Evolutionary conservation across 1,284 basidiomycete species (phyloP).

Genomic region (Sanghuangporus weigelae): DNA sequence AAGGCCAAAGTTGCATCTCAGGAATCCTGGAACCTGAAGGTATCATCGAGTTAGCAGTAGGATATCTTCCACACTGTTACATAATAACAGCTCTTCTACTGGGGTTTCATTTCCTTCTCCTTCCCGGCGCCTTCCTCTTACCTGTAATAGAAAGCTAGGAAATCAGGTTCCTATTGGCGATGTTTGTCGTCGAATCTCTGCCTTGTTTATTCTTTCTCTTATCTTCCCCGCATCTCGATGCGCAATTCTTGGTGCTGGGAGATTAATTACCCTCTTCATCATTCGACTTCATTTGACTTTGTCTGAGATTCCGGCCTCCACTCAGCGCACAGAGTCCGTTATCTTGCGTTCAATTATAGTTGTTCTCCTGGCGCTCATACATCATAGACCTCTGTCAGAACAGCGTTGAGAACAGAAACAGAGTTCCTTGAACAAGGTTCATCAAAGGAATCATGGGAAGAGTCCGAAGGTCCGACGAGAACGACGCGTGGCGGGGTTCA

Average conservation of each 20-base stretch:
- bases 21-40: neutral
- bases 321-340: neutral
- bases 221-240: neutral
- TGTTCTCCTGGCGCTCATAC: neutral
- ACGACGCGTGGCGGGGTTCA: neutral
- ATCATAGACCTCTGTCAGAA: neutral
- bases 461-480: neutral
- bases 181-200: neutral
- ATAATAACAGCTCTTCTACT: neutral
- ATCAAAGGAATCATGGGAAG: neutral
- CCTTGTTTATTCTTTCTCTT: neutral
- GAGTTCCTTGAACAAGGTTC: neutral
- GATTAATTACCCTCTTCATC: neutral
- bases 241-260: neutral
- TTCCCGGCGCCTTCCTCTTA: neutral
- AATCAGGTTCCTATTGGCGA: neutral
- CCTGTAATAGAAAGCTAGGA: neutral
- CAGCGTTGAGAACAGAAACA: neutral
- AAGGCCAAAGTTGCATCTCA: neutral
- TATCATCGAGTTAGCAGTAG: neutral
- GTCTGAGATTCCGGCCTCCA: neutral
- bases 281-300: neutral
- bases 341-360: neutral
- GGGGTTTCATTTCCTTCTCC: neutral
- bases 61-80: neutral